phyloP scores from a whole-genome alignment of 2,329 filamentous ascomycete genomes.

The Colletotrichum scovillei region DNA sequence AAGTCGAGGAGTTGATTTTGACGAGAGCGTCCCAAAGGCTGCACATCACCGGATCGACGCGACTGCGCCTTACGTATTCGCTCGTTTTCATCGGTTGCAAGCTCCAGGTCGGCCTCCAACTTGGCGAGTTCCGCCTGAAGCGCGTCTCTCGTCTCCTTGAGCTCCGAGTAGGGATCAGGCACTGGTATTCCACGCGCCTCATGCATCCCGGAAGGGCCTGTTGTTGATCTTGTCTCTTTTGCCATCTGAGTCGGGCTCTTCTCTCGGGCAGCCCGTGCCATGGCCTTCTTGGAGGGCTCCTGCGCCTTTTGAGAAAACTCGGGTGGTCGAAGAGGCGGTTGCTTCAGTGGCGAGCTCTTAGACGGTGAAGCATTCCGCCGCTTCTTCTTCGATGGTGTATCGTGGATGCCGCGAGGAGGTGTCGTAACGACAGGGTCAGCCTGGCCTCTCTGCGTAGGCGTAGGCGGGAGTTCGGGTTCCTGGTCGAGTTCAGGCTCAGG shows the following conservation, averaged over 20 bases:
- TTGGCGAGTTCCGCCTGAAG: conserved; percentile 66
- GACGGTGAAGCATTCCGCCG: conserved; percentile 51
- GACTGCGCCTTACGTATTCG: conserved; percentile 57
- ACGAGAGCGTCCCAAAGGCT: conserved; percentile 45
- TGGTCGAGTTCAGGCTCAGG: conserved; percentile 25
- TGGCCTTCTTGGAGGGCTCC: conserved; percentile 35
- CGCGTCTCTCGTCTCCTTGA: conserved; percentile 62
- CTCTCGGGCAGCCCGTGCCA: conserved; percentile 14
- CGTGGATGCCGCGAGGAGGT: conserved; percentile 69
- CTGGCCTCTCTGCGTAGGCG: conserved; percentile 59
- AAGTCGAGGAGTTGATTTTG: conserved; percentile 53
- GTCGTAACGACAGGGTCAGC: conserved; percentile 65
- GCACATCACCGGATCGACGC: conserved; percentile 46
- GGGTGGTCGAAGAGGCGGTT: conserved; percentile 48
- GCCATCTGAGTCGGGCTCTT: background rate
- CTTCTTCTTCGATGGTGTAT: conserved; percentile 64
- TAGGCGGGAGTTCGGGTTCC: conserved; percentile 74
- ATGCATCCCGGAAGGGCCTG: conserved; percentile 40
- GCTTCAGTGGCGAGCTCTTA: conserved; percentile 63
- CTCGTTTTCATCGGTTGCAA: conserved; percentile 69
- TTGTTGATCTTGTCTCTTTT: conserved; percentile 6
- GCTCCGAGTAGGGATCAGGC: conserved; percentile 57
- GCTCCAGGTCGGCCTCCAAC: conserved; percentile 68
- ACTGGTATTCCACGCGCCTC: conserved; percentile 55
- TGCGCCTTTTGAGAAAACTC: conserved; percentile 24